Percentiles rank a stretch among this genome's conserved stretches.
These are phyloP conservation scores for Yarrowia osloensis DNA, from an alignment of 805 yeast genomes.

Conservation along the genomic window DNA sequence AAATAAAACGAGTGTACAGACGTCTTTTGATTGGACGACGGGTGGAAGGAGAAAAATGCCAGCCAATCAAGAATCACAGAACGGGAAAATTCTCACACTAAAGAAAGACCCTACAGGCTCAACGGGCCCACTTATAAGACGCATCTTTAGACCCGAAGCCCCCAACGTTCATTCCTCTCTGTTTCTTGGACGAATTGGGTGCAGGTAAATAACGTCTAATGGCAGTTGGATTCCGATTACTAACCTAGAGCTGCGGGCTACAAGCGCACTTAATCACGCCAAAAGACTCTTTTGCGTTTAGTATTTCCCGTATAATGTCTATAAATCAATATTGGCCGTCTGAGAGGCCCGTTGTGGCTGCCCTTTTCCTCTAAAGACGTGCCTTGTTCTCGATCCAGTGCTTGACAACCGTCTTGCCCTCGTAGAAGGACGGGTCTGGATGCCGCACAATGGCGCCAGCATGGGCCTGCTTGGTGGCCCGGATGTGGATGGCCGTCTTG, in stretches of 20 bases:
- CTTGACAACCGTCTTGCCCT: constrained; percentile 66
- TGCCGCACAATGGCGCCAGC: constrained; percentile 79
- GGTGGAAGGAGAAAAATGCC: too few species aligned
- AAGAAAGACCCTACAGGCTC: neutral
- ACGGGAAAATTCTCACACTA: neutral
- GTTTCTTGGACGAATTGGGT: neutral
- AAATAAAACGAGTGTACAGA: neutral
- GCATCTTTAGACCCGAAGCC: neutral
- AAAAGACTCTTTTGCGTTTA: neutral
- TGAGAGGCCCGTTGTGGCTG: neutral
- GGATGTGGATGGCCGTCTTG: constrained; percentile 70
- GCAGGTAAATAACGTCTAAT: neutral
- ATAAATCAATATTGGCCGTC: constrained; percentile 15
- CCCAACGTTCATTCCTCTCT: neutral
- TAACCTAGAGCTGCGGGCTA: neutral
- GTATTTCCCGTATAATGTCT: constrained; percentile 19
- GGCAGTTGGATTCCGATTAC: constrained; percentile 11
- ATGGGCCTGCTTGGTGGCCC: constrained; percentile 67
- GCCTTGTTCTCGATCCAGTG: constrained; percentile 61
- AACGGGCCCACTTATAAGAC: neutral
- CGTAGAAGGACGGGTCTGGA: constrained; percentile 55
- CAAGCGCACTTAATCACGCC: neutral
- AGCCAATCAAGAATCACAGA: neutral
- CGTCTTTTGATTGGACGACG: neutral
- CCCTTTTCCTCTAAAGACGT: neutral